Evolutionary conservation across 352 stramenopile species (phyloP), one percentile per base, ranked within the genome.

Genomic region (Pythium grandisporangium): DNA sequence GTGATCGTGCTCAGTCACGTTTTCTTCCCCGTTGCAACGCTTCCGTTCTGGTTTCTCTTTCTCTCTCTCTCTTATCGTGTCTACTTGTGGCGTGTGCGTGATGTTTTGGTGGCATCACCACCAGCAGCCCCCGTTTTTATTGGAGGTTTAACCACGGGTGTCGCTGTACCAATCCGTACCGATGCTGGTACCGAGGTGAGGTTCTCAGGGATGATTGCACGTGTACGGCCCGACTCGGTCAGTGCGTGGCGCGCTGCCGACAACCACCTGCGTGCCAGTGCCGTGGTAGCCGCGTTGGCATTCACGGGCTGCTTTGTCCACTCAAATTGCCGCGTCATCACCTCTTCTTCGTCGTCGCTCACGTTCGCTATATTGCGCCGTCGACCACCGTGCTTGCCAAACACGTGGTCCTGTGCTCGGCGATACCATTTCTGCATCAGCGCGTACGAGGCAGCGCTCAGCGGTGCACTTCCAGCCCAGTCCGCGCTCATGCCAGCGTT

Each of bases 401-500:
- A 95, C 7, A 96, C 59, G n/a, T 77, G 85, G 25, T 92, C 72
- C 55, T 96, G 81, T 10, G 92, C 92, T 33, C 82, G 84, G 24
- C 61, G 65, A 59, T 97, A 95, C 92, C 92, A 98, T 39, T 89
- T 82, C 30, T 95, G 68, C 41, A 97, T 71, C 24, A 98, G 72
- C 13, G 89, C 86, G 26, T 81, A 84, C 0, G 84, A 94, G 4
- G 86, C 81, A 12, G 84, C 79, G 27, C 62, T 94, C 27, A 98
- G 51, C 14, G 73, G 72, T 11, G 95, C 60, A 7, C 62, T 37
- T 0, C 67, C 66, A n/a, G n/a, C n/a, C 55, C 65, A 94, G 16
- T 67, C 61, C 24, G 54, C 61, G 10, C 63, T 58, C 2, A 51
- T 32, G 2, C 83, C 56, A 20, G 45, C 55, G 25, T 61, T 46